phyloP scores from a whole-genome alignment of 2,329 filamentous ascomycete species.

The Ceratocystis cacaofunesta region DNA sequence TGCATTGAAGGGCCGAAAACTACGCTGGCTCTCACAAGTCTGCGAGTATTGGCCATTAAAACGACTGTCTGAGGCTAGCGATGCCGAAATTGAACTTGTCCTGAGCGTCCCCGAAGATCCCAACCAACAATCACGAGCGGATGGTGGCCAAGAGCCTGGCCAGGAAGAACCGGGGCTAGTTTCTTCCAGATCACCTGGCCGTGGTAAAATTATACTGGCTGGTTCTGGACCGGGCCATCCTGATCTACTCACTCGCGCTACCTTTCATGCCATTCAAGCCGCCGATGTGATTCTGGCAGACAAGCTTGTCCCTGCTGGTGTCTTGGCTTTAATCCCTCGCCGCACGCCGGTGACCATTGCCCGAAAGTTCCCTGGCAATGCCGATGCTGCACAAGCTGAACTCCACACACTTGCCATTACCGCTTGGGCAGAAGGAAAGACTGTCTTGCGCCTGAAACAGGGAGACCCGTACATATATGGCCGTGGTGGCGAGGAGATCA shows the following conservation, averaged over 20 bases:
- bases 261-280: slow-evolving; percentile 56
- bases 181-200: slow-evolving; percentile 18
- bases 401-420: slow-evolving; percentile 64
- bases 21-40: slow-evolving; percentile 87
- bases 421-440: slow-evolving; percentile 50
- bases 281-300: slow-evolving; percentile 73
- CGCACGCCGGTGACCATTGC: slow-evolving; percentile 82
- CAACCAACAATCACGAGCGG: slow-evolving; percentile 14
- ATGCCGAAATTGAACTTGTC: slow-evolving; percentile 62
- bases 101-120: slow-evolving; percentile 48
- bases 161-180: not conserved
- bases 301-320: slow-evolving; percentile 70
- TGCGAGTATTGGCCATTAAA: slow-evolving; percentile 97
- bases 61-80: slow-evolving; percentile 62
- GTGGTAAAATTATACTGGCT: slow-evolving; percentile 69
- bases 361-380: slow-evolving; percentile 94
- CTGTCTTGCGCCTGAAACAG: slow-evolving; percentile 82
- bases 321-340: slow-evolving; percentile 79
- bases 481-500: slow-evolving; percentile 81
- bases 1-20: slow-evolving; percentile 61
- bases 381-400: slow-evolving; percentile 83
- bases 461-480: slow-evolving; percentile 96
- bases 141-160: not conserved
- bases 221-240: slow-evolving; percentile 89
- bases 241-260: slow-evolving; percentile 72